Percentiles rank a stretch among this genome's conserved stretches.
Conservation (phyloP, 2,329 filamentous ascomycete genomes). For the Colletotrichum sp. region DNA sequence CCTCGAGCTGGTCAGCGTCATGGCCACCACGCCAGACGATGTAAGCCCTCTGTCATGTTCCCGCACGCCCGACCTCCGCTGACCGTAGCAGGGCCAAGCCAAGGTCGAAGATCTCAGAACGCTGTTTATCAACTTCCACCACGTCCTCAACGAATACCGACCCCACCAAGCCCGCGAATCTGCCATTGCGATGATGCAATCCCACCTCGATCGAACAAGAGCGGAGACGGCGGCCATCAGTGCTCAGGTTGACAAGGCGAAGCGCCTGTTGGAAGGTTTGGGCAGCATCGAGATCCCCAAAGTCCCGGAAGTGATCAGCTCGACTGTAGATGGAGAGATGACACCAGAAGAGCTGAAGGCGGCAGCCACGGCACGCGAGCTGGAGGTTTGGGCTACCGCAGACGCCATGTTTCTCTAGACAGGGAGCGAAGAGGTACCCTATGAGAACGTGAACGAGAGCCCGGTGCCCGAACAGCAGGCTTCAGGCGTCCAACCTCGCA, state of each 20-base stretch:
- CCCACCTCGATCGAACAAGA: constrained; percentile 74
- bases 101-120: constrained; percentile 83
- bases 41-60: constrained; percentile 33
- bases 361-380: neutral
- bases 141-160: constrained; percentile 91
- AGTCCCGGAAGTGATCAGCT: neutral
- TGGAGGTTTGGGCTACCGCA: constrained; percentile 45
- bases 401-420: constrained; percentile 44
- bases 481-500: neutral
- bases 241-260: constrained; percentile 74
- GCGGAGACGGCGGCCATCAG: constrained; percentile 75
- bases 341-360: neutral
- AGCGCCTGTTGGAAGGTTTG: constrained; percentile 74
- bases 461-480: neutral
- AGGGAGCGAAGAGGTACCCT: neutral
- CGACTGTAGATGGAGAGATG: neutral
- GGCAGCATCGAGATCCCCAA: constrained; percentile 51
- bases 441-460: neutral
- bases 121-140: constrained; percentile 89
- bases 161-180: constrained; percentile 92
- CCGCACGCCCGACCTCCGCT: neutral
- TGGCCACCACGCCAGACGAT: constrained; percentile 68
- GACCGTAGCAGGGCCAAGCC: constrained; percentile 55
- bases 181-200: constrained; percentile 86
- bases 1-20: constrained; percentile 78